A percentile compares a stretch with the other conserved stretches of the same genome.
Conservation (phyloP, 1,284 basidiomycete species). For the Pseudozyma tsukubaensis region DNA sequence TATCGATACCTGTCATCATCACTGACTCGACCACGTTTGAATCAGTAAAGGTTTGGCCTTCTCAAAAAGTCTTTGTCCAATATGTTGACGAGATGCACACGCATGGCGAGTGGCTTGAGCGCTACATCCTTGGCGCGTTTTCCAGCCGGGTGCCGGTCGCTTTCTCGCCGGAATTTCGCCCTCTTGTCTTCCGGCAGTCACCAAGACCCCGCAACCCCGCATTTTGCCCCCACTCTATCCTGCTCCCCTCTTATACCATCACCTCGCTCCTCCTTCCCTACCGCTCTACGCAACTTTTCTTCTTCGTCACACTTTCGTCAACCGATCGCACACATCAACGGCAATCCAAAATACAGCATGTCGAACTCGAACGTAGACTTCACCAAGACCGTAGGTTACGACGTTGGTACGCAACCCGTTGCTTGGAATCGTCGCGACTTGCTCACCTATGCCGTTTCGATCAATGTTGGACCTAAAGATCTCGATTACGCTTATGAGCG, state of each 20-base stretch:
- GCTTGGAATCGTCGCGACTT: slow-evolving; percentile 69
- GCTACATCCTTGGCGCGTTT: slow-evolving; percentile 8
- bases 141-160: slow-evolving; percentile 25
- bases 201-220: slow-evolving; percentile 15
- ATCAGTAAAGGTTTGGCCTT: too few species aligned
- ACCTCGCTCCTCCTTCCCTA: not conserved
- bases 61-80: not conserved
- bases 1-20: too few species aligned
- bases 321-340: slow-evolving; percentile 39
- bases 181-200: not conserved
- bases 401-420: slow-evolving; percentile 61
- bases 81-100: slow-evolving; percentile 3
- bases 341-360: slow-evolving; percentile 18
- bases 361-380: slow-evolving; percentile 53
- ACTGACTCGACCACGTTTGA: too few species aligned
- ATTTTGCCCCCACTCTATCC: slow-evolving; percentile 5
- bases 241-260: not conserved
- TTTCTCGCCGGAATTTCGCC: slow-evolving; percentile 10
- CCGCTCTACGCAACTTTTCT: not conserved
- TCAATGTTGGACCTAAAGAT: slow-evolving; percentile 66
- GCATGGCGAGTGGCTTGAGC: slow-evolving; percentile 19
- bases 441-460: slow-evolving; percentile 65
- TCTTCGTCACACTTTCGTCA: not conserved
- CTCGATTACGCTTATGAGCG: slow-evolving; percentile 68
- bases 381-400: slow-evolving; percentile 63